Conservation (phyloP, 108 stramenopile species). For the Aurantiochytrium sp. region DNA sequence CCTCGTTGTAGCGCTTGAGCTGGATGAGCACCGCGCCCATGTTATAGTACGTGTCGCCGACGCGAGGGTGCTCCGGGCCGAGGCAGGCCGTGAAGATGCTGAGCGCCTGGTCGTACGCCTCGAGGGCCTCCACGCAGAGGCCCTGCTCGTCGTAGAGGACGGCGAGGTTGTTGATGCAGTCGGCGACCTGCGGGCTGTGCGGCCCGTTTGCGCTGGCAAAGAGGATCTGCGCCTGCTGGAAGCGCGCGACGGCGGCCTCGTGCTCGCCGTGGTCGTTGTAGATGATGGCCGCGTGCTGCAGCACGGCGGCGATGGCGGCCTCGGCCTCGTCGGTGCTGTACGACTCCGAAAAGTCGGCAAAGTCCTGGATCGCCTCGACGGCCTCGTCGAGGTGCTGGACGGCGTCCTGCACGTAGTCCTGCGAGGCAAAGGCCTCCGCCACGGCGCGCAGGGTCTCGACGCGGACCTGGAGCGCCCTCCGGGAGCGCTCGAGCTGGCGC, state of each 20-base stretch:
- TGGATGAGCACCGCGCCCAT: neutral
- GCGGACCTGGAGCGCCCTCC: neutral
- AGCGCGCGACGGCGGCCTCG: neutral
- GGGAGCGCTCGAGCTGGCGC: neutral
- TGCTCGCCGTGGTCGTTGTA: neutral
- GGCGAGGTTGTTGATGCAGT: neutral
- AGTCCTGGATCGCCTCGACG: neutral
- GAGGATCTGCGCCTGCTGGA: neutral
- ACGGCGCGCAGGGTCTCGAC: neutral
- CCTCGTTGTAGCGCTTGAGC: neutral
- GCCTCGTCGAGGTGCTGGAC: neutral
- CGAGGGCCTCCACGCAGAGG: neutral
- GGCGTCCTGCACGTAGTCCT: neutral
- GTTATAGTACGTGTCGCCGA: neutral
- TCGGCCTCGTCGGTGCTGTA: neutral
- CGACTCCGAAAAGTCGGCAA: neutral
- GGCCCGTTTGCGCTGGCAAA: neutral
- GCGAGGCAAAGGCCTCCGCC: neutral
- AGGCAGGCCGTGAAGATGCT: neutral
- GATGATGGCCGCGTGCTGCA: neutral
- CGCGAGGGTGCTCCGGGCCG: neutral
- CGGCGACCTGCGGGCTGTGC: neutral
- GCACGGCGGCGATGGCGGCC: neutral
- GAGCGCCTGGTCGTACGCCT: neutral
- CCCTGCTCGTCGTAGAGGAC: neutral